phyloP scores from a whole-genome alignment of 306 rosid genomes.

The Spatholobus suberectus region DNA sequence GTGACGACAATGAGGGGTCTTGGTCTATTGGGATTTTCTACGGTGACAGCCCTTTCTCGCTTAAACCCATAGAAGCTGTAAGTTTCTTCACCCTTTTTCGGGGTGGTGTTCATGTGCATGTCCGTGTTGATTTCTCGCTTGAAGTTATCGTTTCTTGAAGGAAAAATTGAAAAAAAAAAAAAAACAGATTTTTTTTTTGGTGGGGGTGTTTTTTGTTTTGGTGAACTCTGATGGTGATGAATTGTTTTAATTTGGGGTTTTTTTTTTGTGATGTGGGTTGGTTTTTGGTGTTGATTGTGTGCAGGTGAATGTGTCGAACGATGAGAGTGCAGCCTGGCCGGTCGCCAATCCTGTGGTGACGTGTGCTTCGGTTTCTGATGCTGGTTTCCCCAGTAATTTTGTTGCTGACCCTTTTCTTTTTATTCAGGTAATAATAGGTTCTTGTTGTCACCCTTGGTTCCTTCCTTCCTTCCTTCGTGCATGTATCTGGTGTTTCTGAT shows the following conservation, averaged over 20 bases:
- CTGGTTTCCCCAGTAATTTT: conserved; percentile 94
- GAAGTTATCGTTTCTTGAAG: background rate
- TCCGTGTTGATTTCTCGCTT: background rate
- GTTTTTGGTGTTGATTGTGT: conserved; percentile 37
- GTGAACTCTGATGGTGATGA: background rate
- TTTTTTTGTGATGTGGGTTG: conserved; percentile 31
- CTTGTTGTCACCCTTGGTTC: conserved; percentile 24
- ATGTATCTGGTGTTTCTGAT: conserved; percentile 28
- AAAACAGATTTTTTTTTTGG: no score
- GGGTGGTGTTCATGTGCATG: conserved; percentile 30
- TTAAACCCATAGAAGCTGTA: conserved; percentile 86
- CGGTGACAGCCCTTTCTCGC: conserved; percentile 87
- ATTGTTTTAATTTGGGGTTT: conserved; percentile 12
- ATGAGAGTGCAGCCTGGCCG: conserved; percentile 90
- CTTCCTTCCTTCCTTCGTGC: background rate
- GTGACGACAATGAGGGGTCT: conserved; percentile 95
- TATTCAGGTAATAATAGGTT: conserved; percentile 63
- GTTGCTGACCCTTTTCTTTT: conserved; percentile 97
- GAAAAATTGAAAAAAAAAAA: background rate
- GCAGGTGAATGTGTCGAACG: conserved; percentile 77
- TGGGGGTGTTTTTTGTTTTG: background rate
- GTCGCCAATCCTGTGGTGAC: conserved; percentile 95
- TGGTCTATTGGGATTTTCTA: conserved; percentile 96
- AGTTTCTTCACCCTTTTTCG: conserved; percentile 14
- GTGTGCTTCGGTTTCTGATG: conserved; percentile 91